Conservation (phyloP, 257 asterid species). For the Solanum boliviense region DNA sequence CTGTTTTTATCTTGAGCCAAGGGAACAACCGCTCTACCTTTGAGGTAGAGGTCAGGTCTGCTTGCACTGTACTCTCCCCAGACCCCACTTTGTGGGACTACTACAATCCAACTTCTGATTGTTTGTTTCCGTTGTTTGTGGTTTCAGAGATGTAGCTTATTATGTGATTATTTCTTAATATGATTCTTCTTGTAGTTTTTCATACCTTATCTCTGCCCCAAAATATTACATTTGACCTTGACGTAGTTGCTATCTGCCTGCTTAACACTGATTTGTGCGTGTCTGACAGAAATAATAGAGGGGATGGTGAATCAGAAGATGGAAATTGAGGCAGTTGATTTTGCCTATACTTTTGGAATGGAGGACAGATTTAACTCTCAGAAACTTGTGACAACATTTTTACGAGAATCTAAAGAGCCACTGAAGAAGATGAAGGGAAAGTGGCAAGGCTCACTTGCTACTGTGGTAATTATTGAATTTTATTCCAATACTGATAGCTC, state of each 20-base stretch:
- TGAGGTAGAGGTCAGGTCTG: background rate
- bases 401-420: constrained; percentile 44
- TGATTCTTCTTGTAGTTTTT: background rate
- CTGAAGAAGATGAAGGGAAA: constrained; percentile 33
- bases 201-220: background rate
- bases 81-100: background rate
- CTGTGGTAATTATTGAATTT: constrained; percentile 25
- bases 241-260: background rate
- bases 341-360: constrained; percentile 51
- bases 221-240: background rate
- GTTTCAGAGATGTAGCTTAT: background rate
- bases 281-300: constrained; percentile 49
- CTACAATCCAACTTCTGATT: background rate
- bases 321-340: constrained; percentile 74
- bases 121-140: background rate
- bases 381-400: constrained; percentile 39
- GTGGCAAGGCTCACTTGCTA: constrained; percentile 27
- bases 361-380: constrained; percentile 49
- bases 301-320: constrained; percentile 41
- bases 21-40: background rate
- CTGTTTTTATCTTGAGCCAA: background rate
- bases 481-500: background rate
- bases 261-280: background rate
- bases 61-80: background rate
- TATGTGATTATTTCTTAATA: background rate